Base-by-base conservation (phyloP, 805 yeast genomes). In the Metschnikowia arizonensis region DNA sequence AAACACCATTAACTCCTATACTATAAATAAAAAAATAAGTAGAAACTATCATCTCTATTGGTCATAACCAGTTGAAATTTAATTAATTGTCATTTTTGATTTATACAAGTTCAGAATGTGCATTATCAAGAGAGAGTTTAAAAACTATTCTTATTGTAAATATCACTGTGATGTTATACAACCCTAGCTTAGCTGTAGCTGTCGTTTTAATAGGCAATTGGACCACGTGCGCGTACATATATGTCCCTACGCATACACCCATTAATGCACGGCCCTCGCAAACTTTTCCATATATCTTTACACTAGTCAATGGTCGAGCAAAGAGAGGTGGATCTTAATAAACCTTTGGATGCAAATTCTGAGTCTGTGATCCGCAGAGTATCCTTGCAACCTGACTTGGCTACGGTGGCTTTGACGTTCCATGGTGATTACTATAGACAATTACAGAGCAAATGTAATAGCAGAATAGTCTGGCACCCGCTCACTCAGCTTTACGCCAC, bases 351-450 rank as follows among this genome's bases (percentile, higher is more conserved):
- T 47, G 62, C 56, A 0, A 66, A 72, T 29, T 74, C 73, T 0
- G 76, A 79, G 12, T 70, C 88, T 9, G 76, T 77, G 1, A 76
- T 85, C 31, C 66, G 62, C 37, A 67, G 79, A 30, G 56, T 76
- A 0, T 60, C 63, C 2, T 66, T 86, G 41, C 68, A 66, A 5
- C 90, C 90, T 1, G 78, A 76, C 25, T 69, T 72, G 33, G 70
- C 83, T 1, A 76, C 78, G 35, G 85, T 85, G 9, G 78, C 83
- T 1, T 57, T 82, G 44, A 81, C 78, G 46, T 63, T 85, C 48
- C 79, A 83, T 25, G 79, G 85, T 46, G 93, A 85, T 59, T 79
- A 73, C 52, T 65, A 78, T 45, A 58, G 75, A 19, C 72, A 67
- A 50, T 59, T 68, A 32, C 83, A 78, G 56, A 63, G 81, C 1